These are phyloP conservation scores for Aspergillus latus DNA, from an alignment of 2,329 filamentous ascomycete genomes.

Conservation along the genomic window DNA sequence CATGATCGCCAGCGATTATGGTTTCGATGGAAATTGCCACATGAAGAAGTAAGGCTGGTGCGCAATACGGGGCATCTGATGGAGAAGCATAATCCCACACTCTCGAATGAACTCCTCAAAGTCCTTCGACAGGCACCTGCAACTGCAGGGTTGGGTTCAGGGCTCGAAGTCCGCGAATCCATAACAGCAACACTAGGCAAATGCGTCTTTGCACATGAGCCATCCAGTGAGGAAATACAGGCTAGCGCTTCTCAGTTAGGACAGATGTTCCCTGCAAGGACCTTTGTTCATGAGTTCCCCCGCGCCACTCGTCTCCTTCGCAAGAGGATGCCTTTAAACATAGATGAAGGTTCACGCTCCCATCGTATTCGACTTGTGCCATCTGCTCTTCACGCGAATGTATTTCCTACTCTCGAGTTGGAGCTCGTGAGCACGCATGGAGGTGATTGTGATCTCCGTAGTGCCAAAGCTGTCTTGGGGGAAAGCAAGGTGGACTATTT, in stretches of 20 bases:
- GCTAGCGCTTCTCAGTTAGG: conserved; percentile 35
- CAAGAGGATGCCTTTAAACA: conserved; percentile 22
- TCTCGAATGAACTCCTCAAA: conserved; percentile 35
- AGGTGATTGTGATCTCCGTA: conserved; percentile 25
- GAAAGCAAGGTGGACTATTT: conserved; percentile 39
- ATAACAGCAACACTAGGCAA: conserved; percentile 40
- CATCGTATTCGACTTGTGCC: conserved; percentile 38
- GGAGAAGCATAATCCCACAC: conserved; percentile 27
- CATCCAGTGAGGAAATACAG: conserved; percentile 20
- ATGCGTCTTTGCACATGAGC: conserved; percentile 37
- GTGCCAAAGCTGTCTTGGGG: conserved; percentile 31
- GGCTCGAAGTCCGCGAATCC: conserved; percentile 29
- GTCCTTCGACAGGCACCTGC: conserved; percentile 24
- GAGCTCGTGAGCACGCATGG: conserved; percentile 21
- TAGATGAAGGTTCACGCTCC: conserved; percentile 14
- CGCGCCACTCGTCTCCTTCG: conserved; percentile 34
- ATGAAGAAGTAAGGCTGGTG: conserved; percentile 5
- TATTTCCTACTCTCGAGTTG: conserved; percentile 38
- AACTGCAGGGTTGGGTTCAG: background rate
- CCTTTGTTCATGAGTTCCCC: conserved; percentile 38
- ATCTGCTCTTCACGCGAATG: conserved; percentile 22
- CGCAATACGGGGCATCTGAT: background rate
- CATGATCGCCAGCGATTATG: conserved; percentile 35
- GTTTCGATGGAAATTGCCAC: conserved; percentile 40
- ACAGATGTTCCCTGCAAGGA: conserved; percentile 28